Conservation (phyloP, 306 rosid species). For the Cyamopsis tetragonoloba region DNA sequence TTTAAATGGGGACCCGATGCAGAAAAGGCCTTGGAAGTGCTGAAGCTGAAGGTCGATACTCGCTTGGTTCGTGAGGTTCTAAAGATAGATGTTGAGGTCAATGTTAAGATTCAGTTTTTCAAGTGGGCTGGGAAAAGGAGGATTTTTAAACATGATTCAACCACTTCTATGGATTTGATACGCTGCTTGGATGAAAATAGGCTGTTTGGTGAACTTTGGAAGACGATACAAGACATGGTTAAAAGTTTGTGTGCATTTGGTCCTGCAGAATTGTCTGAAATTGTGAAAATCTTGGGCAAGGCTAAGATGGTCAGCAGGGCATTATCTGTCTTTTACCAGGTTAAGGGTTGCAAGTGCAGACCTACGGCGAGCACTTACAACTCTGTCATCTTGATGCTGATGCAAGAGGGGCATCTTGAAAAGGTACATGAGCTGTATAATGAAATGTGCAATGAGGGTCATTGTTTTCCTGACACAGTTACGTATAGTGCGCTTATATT, state of each 20-base stretch:
- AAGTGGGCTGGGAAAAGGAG: slow-evolving; percentile 87
- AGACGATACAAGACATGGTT: slow-evolving; percentile 76
- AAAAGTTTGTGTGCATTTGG: slow-evolving; percentile 43
- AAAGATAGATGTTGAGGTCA: slow-evolving; percentile 70
- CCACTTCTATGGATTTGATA: slow-evolving; percentile 66
- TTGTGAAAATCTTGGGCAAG: slow-evolving; percentile 68
- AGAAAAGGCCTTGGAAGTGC: slow-evolving; percentile 88
- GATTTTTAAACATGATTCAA: slow-evolving; percentile 64
- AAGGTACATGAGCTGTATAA: slow-evolving; percentile 86
- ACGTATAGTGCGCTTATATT: slow-evolving; percentile 77
- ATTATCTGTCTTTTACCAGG: slow-evolving; percentile 67
- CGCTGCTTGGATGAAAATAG: slow-evolving; percentile 65
- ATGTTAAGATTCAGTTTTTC: slow-evolving; percentile 75
- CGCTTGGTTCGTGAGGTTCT: slow-evolving; percentile 76
- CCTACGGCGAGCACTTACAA: slow-evolving; percentile 64
- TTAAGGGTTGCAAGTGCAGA: slow-evolving; percentile 70
- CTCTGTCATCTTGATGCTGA: slow-evolving; percentile 71
- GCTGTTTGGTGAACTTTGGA: slow-evolving; percentile 71
- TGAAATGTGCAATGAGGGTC: slow-evolving; percentile 73
- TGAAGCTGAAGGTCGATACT: slow-evolving; percentile 73
- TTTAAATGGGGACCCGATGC: slow-evolving; percentile 97
- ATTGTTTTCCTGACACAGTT: slow-evolving; percentile 76
- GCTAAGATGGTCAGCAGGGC: slow-evolving; percentile 87
- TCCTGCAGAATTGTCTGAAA: slow-evolving; percentile 67
- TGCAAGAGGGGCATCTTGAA: slow-evolving; percentile 84